phyloP scores from a whole-genome alignment of 2,329 filamentous ascomycete species.

The Emmonsiellopsis sp. region DNA sequence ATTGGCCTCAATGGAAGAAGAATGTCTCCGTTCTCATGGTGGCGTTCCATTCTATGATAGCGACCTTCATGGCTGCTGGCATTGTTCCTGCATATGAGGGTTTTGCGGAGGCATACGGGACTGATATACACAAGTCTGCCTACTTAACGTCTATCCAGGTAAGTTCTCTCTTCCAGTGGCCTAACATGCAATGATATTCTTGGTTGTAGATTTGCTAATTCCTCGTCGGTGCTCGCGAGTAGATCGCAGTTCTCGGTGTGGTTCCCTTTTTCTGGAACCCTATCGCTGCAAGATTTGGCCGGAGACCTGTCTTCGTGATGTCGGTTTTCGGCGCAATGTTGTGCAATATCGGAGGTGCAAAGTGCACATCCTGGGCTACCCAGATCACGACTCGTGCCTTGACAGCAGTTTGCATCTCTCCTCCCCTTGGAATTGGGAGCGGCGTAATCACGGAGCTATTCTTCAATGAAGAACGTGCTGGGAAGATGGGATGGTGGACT shows the following conservation, averaged over 20 bases:
- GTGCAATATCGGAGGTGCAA: conserved; percentile 47
- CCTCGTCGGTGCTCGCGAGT: background rate
- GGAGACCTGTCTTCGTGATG: conserved; percentile 46
- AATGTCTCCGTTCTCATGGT: conserved; percentile 44
- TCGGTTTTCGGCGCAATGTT: conserved; percentile 40
- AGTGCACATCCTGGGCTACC: conserved; percentile 39
- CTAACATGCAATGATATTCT: too few relatives aligned
- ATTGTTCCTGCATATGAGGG: conserved; percentile 48
- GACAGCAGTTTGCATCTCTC: conserved; percentile 48
- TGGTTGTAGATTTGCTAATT: too few relatives aligned
- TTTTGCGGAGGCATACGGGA: conserved; percentile 43
- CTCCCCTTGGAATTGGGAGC: conserved; percentile 46
- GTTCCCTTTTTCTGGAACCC: conserved; percentile 51
- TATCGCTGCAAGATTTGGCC: conserved; percentile 45
- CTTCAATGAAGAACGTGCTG: conserved; percentile 46
- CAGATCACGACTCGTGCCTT: conserved; percentile 47
- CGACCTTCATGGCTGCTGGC: conserved; percentile 45
- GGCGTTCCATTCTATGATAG: conserved; percentile 50
- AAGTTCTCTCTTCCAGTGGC: background rate
- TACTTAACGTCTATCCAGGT: conserved; percentile 47
- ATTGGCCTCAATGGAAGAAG: conserved; percentile 50
- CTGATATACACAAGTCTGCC: conserved; percentile 40
- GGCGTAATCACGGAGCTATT: conserved; percentile 51
- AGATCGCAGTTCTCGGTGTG: conserved; percentile 44
- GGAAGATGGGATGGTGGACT: conserved; percentile 52